Percentiles rank a stretch among this genome's conserved stretches.
Evolutionary conservation across 176 grass and related monocot genomes (phyloP).

Genomic region (Carex myosuroides): DNA sequence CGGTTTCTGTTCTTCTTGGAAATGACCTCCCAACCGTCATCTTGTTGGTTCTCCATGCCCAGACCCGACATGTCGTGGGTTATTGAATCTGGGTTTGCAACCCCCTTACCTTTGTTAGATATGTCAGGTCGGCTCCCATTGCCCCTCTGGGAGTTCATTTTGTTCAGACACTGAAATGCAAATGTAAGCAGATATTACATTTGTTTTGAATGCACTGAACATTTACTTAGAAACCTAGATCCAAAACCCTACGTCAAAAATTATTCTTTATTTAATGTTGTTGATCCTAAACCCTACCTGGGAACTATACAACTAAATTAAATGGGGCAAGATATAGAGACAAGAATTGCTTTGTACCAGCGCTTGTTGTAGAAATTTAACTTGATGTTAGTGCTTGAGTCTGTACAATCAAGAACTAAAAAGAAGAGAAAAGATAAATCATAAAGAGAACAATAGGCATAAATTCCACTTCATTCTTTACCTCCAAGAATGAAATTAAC

Average conservation of each 20-base stretch:
- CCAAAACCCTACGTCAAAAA: neutral
- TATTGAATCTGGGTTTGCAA: constrained; percentile 8
- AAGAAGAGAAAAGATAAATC: neutral
- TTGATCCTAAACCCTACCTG: neutral
- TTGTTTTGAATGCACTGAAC: neutral
- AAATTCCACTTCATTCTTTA: neutral
- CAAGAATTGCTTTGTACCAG: neutral
- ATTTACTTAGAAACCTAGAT: neutral
- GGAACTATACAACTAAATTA: neutral
- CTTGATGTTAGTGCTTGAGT: neutral
- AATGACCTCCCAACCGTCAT: constrained; percentile 54
- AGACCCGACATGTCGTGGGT: constrained; percentile 21
- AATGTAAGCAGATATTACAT: neutral
- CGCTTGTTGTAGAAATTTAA: neutral
- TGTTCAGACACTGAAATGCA: constrained; percentile 5
- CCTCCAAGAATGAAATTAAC: neutral
- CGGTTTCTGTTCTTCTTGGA: constrained; percentile 49
- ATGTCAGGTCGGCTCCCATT: neutral
- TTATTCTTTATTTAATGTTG: neutral
- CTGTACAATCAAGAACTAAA: constrained; percentile 4
- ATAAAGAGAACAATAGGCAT: neutral
- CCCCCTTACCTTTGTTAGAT: constrained; percentile 17
- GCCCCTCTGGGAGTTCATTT: neutral
- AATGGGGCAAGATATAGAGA: neutral
- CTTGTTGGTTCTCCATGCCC: constrained; percentile 20